Evolutionary conservation across 106 monocot genomes (phyloP).

Genomic region (Xerophyta viscosa): DNA sequence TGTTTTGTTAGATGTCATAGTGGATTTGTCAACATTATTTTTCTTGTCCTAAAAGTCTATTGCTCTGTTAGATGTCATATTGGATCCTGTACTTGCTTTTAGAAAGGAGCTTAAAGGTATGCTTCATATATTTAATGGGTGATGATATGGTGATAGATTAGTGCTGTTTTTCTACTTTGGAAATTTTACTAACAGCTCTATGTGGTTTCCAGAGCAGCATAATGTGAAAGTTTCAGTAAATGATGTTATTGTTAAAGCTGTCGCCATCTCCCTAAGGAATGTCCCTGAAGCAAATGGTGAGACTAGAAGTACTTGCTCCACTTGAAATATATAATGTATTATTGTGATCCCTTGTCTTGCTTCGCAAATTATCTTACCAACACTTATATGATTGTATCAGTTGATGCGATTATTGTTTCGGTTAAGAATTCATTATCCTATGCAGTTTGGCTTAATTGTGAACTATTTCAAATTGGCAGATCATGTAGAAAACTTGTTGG

Average conservation of each 20-base stretch:
- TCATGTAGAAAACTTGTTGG: too few relatives aligned
- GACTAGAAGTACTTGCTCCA: neutral
- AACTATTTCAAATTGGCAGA: too few relatives aligned
- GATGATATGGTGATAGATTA: too few relatives aligned
- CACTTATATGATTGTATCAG: too few relatives aligned
- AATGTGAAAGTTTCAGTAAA: conserved; percentile 94
- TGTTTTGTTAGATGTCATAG: too few relatives aligned
- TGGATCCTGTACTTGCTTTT: conserved; percentile 81
- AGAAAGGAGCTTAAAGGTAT: conserved; percentile 88
- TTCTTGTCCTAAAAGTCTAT: conserved; percentile 5
- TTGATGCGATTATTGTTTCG: too few relatives aligned
- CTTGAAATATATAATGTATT: neutral
- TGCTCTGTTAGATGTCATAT: conserved; percentile 52
- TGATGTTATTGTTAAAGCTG: conserved; percentile 93
- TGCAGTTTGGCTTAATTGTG: too few relatives aligned
- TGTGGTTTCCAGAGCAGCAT: conserved; percentile 73
- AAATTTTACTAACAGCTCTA: too few relatives aligned
- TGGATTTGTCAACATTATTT: neutral
- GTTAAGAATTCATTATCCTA: too few relatives aligned
- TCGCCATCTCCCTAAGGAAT: conserved; percentile 71
- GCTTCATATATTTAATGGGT: neutral
- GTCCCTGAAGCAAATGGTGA: conserved; percentile 97
- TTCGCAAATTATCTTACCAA: too few relatives aligned
- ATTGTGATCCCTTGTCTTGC: neutral
- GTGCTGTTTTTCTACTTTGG: too few relatives aligned